Percentiles rank a stretch among this genome's conserved stretches.
Conservation (phyloP, 1,284 basidiomycete species). For the Boletus holoroseus region DNA sequence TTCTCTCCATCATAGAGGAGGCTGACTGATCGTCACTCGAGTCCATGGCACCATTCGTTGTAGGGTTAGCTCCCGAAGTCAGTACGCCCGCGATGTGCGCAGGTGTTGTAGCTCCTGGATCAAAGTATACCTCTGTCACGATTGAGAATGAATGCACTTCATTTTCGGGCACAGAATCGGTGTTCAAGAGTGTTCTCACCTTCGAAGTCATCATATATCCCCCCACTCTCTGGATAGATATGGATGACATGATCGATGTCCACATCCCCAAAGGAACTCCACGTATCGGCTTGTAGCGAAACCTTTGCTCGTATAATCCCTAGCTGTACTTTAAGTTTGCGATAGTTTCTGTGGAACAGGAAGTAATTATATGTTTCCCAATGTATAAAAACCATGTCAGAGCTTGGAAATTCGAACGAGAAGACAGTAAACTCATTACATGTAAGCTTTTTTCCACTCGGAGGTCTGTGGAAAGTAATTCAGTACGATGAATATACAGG, state of each 20-base stretch:
- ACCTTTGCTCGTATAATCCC: constrained; percentile 43
- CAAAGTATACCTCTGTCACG: constrained; percentile 4
- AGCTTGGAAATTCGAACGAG: neutral
- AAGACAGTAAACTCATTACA: constrained; percentile 42
- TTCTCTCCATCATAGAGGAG: neutral
- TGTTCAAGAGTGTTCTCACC: constrained; percentile 5
- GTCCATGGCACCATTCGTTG: neutral
- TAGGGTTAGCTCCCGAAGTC: neutral
- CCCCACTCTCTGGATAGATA: neutral
- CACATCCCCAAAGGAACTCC: constrained; percentile 11
- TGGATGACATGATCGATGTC: neutral
- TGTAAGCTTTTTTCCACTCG: constrained; percentile 80
- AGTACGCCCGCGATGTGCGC: neutral
- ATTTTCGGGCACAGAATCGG: neutral
- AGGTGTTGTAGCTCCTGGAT: neutral
- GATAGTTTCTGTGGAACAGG: constrained; percentile 54
- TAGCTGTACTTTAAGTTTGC: constrained; percentile 65
- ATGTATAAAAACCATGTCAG: constrained; percentile 2
- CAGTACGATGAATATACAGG: neutral
- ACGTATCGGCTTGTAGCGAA: constrained; percentile 23
- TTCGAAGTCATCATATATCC: constrained; percentile 2
- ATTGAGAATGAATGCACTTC: neutral
- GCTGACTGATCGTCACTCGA: neutral
- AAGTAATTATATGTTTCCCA: constrained; percentile 1
- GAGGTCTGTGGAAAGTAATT: constrained; percentile 47